These are phyloP conservation scores for Colletotrichum cereale DNA, from an alignment of 2,329 filamentous ascomycete genomes.

Conservation along the genomic window DNA sequence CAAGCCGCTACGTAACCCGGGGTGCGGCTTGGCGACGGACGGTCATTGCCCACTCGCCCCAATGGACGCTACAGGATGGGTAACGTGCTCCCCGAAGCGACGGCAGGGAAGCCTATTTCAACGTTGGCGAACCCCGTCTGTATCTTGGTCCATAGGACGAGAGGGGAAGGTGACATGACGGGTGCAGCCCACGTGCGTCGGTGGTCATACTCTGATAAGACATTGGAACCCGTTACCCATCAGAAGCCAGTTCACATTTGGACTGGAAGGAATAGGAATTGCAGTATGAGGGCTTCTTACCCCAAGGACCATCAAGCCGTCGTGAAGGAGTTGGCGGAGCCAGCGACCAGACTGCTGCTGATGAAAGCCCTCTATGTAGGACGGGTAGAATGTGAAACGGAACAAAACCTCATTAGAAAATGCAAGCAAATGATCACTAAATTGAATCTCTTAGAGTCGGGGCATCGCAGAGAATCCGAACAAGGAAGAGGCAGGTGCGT, in stretches of 20 bases:
- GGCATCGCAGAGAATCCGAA: too few relatives aligned
- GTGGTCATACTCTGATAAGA: slow-evolving; percentile 21
- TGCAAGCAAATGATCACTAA: too few relatives aligned
- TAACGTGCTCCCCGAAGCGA: slow-evolving; percentile 31
- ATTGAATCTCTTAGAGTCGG: neutral
- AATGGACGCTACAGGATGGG: slow-evolving; percentile 30
- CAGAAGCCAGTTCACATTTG: neutral
- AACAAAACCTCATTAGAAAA: too few relatives aligned
- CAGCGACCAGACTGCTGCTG: neutral
- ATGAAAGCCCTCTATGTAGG: neutral
- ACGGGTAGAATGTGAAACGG: too few relatives aligned
- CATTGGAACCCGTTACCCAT: neutral
- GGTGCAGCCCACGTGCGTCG: slow-evolving; percentile 30
- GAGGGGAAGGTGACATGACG: slow-evolving; percentile 32
- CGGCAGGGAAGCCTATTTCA: slow-evolving; percentile 26
- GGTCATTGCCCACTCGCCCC: slow-evolving; percentile 15
- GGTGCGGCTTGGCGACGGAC: slow-evolving; percentile 25
- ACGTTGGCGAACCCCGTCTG: slow-evolving; percentile 7
- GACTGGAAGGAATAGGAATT: neutral
- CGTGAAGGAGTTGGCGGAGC: neutral
- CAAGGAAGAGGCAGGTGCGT: too few relatives aligned
- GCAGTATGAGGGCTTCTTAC: neutral
- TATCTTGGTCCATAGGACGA: slow-evolving; percentile 13
- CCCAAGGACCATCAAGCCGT: too few relatives aligned
- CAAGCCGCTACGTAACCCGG: slow-evolving; percentile 27